A percentile compares a stretch with the other conserved stretches of the same genome.
These are phyloP conservation scores for Phallus indusiatus DNA, from an alignment of 768 basidiomycete genomes.

Conservation along the genomic window DNA sequence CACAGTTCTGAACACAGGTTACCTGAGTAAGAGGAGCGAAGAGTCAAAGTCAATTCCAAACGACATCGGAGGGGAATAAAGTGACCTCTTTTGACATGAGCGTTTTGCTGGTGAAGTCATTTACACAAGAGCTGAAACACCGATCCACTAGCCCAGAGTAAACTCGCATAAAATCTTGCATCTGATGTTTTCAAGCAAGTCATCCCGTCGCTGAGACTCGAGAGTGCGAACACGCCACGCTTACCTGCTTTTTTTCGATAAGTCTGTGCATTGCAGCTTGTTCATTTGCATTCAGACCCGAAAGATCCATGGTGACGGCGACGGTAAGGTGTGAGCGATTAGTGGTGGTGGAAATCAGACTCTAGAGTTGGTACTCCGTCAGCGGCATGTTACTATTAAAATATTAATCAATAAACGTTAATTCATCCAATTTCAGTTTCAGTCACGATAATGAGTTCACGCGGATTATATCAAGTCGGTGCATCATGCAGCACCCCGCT, in stretches of 20 bases:
- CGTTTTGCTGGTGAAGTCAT: conserved; percentile 94
- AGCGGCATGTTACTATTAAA: too few species aligned
- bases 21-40: conserved; percentile 41
- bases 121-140: conserved; percentile 91
- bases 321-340: too few species aligned
- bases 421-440: too few species aligned
- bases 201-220: neutral
- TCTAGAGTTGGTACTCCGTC: too few species aligned
- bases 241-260: conserved; percentile 94
- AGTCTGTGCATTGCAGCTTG: conserved; percentile 93
- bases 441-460: too few species aligned
- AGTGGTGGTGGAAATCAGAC: neutral
- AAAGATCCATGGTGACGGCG: conserved; percentile 79
- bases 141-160: conserved; percentile 93
- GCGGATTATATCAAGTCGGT: too few species aligned
- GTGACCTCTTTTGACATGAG: conserved; percentile 81
- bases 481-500: too few species aligned
- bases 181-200: conserved; percentile 37
- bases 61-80: conserved; percentile 4
- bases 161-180: conserved; percentile 96
- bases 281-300: conserved; percentile 78
- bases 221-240: conserved; percentile 8
- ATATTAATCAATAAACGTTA: too few species aligned
- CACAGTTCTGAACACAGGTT: conserved; percentile 84
- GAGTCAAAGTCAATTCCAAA: neutral